Base-by-base conservation (phyloP, 176 grass and related monocot genomes). In the Chloris gayana region DNA sequence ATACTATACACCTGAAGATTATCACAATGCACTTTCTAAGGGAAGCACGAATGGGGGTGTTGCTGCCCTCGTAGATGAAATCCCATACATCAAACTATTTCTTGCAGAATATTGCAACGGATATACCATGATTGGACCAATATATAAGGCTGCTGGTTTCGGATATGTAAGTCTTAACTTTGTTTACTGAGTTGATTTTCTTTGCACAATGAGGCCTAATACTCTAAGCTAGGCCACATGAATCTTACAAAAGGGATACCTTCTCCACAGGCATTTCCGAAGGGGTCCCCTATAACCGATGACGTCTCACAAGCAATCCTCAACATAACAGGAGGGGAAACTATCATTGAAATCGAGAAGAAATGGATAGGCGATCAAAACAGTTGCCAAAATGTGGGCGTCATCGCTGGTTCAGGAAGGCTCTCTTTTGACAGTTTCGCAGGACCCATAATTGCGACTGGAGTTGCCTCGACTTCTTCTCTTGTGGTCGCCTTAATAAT, bases 1-100 rank as follows among this genome's bases (percentile, higher is more conserved):
- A 14, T 86, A 90, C 62, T 22, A 78, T 22, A 60, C 50, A 0
- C 9, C 10, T 30, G 74, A 88, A 0, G 85, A 90, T 14, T 72
- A 45, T 50, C 13, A 11, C 4, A 26, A 75, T 32, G 91, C 91
- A 64, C 88, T 93, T 7, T 69, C 78, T 11, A 83, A 17, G 19
- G 91, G 91, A 76, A 93, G 91, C 77, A 46, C 71, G 2, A 87
- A 93, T 45, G 91, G 87, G 49, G 91, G 91, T 42, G 76, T 93
- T 41, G 60, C 81, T 14, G 87, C 82, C 2, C 53, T 93, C 0
- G 31, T 93, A 31, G 31, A 80, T 72, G 81, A 90, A 78, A 38
- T 90, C n/a, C 91, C 88, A 33, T 90, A 85, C 19, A 88, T 90
- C 27, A 90, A 90, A 76, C 32, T 82, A 22, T 90, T 90, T 59